A percentile compares a stretch with the other conserved stretches of the same genome.
Evolutionary conservation across 1,284 basidiomycete genomes (phyloP).

Genomic region (Ganoderma boninense): DNA sequence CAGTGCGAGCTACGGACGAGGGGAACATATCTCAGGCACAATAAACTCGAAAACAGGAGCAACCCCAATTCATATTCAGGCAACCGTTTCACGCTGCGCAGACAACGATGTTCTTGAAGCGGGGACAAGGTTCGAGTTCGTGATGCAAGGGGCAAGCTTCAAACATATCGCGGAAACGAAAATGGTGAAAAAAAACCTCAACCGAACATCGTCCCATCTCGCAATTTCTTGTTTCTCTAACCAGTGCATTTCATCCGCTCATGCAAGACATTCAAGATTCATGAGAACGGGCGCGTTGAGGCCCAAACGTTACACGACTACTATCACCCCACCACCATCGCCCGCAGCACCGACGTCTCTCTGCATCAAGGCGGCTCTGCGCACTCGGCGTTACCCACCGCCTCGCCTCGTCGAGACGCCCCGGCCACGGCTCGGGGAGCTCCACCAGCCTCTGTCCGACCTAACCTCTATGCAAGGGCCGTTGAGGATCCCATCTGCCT

Average conservation of each 20-base stretch:
- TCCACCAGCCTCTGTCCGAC: conserved; percentile 30
- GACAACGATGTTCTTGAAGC: neutral
- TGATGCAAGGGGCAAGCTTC: neutral
- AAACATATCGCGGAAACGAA: neutral
- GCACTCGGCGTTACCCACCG: conserved; percentile 23
- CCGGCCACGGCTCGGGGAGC: conserved; percentile 22
- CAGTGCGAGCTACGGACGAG: neutral
- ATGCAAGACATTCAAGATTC: conserved; percentile 17
- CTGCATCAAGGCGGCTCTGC: conserved; percentile 21
- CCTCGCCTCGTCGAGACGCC: conserved; percentile 18
- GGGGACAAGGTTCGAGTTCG: neutral
- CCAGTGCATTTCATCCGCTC: conserved; percentile 15
- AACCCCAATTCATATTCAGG: neutral
- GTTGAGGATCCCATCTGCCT: conserved; percentile 44
- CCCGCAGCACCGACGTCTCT: conserved; percentile 7
- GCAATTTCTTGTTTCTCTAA: neutral
- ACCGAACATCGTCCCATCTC: neutral
- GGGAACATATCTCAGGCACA: neutral
- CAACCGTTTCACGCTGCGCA: neutral
- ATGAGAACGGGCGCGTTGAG: conserved; percentile 41
- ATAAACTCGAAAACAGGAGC: neutral
- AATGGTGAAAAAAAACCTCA: neutral
- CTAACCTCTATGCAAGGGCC: conserved; percentile 39
- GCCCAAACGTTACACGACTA: conserved; percentile 33
- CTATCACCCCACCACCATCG: conserved; percentile 17